Evolutionary conservation across 73 alveolate genomes (phyloP), one percentile per base, ranked within the genome.

Genomic region (Symbiodinium pilosum): DNA sequence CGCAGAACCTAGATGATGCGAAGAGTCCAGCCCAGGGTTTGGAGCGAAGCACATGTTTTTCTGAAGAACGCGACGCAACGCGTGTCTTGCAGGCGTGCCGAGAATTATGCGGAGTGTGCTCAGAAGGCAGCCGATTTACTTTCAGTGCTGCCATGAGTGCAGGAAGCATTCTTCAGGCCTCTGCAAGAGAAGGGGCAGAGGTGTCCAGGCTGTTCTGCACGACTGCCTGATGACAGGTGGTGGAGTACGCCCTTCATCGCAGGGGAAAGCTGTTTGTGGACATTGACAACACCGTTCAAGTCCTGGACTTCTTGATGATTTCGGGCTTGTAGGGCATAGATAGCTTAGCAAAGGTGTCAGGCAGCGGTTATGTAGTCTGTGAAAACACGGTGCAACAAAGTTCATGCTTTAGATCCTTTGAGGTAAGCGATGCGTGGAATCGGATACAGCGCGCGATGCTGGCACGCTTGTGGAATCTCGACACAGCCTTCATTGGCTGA

Each of bases 71-170:
- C 68, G 68, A 51, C 12, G 68, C 21, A 24, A 16, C 1, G 4
- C 68, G 75, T 14, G 14, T 47, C 6, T 47, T 47, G 28, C 86
- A 91, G 96, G 96, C 96, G 96, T 11, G 96, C 96, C 9, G 96
- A 91, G 87, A 91, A 91, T 87, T 91, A 91, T 41, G 96, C 87
- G 34, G 75, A 41, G 36, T 91, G 96, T 38, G 96, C 96, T 16
- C 96, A 91, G 64, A 71, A 91, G 96, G 96, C 96, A 26, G 12
- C 21, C 68, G 68, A 51, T 51, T 24, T 16, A 24, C 12, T 51
- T 1, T 16, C 64, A 24, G 12, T 51, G 68, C 68, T 51, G 12
- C 12, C 12, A 51, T 51, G 28, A 2, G 12, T 51, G 1, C 68
- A 16, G 68, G 68, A 16, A 16, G 26, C 20, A 16, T 9, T 54